Conservation (phyloP, 2,329 filamentous ascomycete species). For the Aspergillus costaricaensis region DNA sequence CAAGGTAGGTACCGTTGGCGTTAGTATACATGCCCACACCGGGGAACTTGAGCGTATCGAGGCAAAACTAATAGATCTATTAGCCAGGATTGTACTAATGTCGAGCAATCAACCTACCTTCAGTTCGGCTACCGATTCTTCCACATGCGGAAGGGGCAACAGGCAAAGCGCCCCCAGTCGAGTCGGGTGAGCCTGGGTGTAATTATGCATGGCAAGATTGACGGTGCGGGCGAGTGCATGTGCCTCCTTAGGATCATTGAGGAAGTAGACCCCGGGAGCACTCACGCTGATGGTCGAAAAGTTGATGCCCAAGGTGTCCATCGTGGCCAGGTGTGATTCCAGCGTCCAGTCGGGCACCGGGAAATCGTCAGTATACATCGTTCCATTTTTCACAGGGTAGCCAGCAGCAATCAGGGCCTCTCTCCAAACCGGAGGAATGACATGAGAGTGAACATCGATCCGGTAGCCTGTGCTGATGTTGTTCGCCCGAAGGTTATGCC, state of each 20-base stretch:
- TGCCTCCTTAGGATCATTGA: neutral
- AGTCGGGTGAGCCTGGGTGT: neutral
- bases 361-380: neutral
- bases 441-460: constrained; percentile 21
- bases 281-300: constrained; percentile 5
- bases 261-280: neutral
- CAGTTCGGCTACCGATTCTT: neutral
- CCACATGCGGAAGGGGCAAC: neutral
- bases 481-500: neutral
- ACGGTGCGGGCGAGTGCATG: neutral
- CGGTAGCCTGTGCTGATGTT: constrained; percentile 11
- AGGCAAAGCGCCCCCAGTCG: constrained; percentile 1
- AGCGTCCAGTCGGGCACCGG: constrained; percentile 6
- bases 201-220: neutral
- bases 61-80: neutral
- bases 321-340: neutral
- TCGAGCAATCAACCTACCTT: neutral
- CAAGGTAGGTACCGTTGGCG: constrained; percentile 5
- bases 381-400: neutral
- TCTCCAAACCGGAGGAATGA: neutral
- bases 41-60: constrained; percentile 1
- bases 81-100: neutral
- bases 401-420: neutral
- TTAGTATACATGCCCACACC: constrained; percentile 7
- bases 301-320: neutral